Evolutionary conservation across 2,329 filamentous ascomycete species (phyloP).

Genomic region (Stagonosporopsis rhizophila): DNA sequence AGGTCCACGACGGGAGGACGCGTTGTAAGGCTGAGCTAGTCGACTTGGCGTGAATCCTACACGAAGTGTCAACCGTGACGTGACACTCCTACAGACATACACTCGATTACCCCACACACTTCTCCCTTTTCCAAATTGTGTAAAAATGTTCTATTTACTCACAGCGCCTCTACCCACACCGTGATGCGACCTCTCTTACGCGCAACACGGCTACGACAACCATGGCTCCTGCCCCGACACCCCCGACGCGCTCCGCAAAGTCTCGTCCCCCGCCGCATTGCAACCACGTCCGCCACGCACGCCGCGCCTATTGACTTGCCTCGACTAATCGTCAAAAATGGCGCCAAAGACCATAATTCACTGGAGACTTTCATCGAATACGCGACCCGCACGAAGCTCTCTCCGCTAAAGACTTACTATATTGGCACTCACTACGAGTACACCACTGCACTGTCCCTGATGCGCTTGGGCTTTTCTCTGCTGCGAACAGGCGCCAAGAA

Average conservation of each 20-base stretch:
- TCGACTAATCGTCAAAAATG: slow-evolving; percentile 36
- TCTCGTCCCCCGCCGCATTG: slow-evolving; percentile 36
- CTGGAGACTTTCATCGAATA: slow-evolving; percentile 71
- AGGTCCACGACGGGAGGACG: slow-evolving; percentile 6
- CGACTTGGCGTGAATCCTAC: slow-evolving; percentile 30
- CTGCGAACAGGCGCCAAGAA: slow-evolving; percentile 69
- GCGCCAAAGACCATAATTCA: slow-evolving; percentile 63
- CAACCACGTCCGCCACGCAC: slow-evolving; percentile 35
- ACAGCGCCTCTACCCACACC: neutral
- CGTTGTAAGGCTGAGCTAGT: slow-evolving; percentile 31
- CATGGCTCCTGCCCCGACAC: slow-evolving; percentile 29
- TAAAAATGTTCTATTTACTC: slow-evolving; percentile 33
- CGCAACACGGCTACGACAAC: slow-evolving; percentile 30
- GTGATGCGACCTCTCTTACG: slow-evolving; percentile 40
- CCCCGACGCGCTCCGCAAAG: slow-evolving; percentile 30
- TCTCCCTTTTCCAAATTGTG: slow-evolving; percentile 11
- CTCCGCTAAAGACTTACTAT: slow-evolving; percentile 66
- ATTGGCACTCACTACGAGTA: slow-evolving; percentile 82
- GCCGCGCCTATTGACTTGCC: slow-evolving; percentile 37
- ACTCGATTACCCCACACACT: slow-evolving; percentile 1
- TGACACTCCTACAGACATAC: neutral
- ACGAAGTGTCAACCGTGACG: slow-evolving; percentile 21
- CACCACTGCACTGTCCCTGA: slow-evolving; percentile 64
- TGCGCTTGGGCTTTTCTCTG: slow-evolving; percentile 68
- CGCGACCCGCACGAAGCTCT: slow-evolving; percentile 63